Evolutionary conservation across 257 asterid species (phyloP).

Genomic region (Marsdenia floribunda): DNA sequence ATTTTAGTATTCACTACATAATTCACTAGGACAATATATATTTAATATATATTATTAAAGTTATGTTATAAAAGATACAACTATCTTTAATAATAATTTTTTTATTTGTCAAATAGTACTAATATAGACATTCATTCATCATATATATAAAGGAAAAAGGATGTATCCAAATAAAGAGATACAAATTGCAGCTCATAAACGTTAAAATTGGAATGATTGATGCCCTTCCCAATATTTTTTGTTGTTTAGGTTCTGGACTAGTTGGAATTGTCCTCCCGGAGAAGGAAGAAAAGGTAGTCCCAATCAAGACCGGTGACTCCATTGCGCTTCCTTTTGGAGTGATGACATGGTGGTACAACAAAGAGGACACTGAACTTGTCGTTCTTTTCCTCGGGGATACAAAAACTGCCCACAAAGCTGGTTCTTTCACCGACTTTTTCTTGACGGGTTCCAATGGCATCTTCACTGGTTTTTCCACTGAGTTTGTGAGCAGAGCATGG

Average conservation of each 20-base stretch:
- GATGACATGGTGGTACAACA: slow-evolving; percentile 87
- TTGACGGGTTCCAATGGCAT: slow-evolving; percentile 68
- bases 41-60: too few relatives aligned
- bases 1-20: too few relatives aligned
- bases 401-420: slow-evolving; percentile 55
- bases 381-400: slow-evolving; percentile 76
- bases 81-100: too few relatives aligned
- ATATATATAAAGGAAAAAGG: too few relatives aligned
- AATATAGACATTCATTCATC: too few relatives aligned
- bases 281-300: slow-evolving; percentile 73
- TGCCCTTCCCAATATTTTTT: not conserved
- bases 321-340: slow-evolving; percentile 87
- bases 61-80: too few relatives aligned
- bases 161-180: too few relatives aligned
- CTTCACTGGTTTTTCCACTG: slow-evolving; percentile 69
- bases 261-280: slow-evolving; percentile 83
- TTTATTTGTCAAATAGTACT: too few relatives aligned
- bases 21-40: too few relatives aligned
- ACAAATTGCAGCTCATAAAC: too few relatives aligned
- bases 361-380: slow-evolving; percentile 60
- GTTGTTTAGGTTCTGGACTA: slow-evolving; percentile 52
- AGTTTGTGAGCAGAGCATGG: slow-evolving; percentile 68
- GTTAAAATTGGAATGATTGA: too few relatives aligned
- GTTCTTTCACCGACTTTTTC: slow-evolving; percentile 59
- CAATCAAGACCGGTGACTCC: slow-evolving; percentile 86